phyloP scores from a whole-genome alignment of 2,329 filamentous ascomycete species.

The Hypoxylon rubiginosum region DNA sequence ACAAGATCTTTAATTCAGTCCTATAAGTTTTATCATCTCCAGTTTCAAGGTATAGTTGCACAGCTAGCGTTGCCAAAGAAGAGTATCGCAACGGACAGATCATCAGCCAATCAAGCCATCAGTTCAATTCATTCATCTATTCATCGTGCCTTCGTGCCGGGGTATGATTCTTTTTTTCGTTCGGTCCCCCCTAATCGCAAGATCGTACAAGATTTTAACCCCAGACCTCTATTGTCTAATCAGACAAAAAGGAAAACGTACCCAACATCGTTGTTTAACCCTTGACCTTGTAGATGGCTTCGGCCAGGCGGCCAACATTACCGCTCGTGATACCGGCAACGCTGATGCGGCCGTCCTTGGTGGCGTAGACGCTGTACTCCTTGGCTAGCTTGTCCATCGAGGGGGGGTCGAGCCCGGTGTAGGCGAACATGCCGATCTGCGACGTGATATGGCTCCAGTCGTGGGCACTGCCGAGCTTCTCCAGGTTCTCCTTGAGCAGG shows the following conservation, averaged over 20 bases:
- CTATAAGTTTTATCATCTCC: not conserved
- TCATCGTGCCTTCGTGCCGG: slow-evolving; percentile 23
- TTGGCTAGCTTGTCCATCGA: slow-evolving; percentile 93
- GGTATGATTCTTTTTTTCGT: slow-evolving; percentile 18
- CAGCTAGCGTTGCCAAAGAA: not conserved
- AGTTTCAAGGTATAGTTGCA: not conserved
- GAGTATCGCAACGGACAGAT: slow-evolving; percentile 15
- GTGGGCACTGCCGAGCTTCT: slow-evolving; percentile 94
- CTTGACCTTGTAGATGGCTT: slow-evolving; percentile 88
- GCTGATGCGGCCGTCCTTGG: slow-evolving; percentile 89
- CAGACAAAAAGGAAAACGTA: not conserved
- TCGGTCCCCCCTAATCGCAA: slow-evolving; percentile 6
- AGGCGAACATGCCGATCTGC: slow-evolving; percentile 99
- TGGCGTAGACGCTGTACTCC: slow-evolving; percentile 98
- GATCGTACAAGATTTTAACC: slow-evolving; percentile 2
- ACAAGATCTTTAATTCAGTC: not conserved
- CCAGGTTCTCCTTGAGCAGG: slow-evolving; percentile 92
- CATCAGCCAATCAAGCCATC: slow-evolving; percentile 25
- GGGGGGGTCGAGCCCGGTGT: slow-evolving; percentile 90
- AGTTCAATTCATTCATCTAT: slow-evolving; percentile 31
- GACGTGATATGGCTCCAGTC: slow-evolving; percentile 99
- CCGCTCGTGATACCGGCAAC: slow-evolving; percentile 85
- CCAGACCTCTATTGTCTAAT: slow-evolving; percentile 1
- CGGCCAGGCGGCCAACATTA: slow-evolving; percentile 84
- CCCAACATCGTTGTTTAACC: slow-evolving; percentile 59